Base-by-base conservation (phyloP, 768 basidiomycete genomes). In the button mushroom (Agaricus bisporus) region DNA sequence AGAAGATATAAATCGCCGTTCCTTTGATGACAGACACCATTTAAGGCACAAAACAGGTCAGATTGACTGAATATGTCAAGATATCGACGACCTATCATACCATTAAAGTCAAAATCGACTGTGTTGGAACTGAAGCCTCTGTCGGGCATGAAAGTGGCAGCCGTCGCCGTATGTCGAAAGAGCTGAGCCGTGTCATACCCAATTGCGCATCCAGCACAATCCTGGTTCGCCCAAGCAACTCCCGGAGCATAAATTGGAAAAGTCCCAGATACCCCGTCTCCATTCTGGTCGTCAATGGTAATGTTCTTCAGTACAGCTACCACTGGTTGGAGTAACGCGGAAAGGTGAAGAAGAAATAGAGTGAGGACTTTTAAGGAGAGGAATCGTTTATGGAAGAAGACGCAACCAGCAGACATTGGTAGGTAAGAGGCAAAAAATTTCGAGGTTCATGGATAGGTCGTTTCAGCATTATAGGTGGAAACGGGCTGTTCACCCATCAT, bases 1-100 rank as follows among this genome's bases (percentile, higher is more conserved):
- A 72, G 49, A 64, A 73, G n/a, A 73, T 66, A 49, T 71, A 71
- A 10, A 73, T 64, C 1, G 70, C 71, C 18, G 66, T 68, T 12
- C 72, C 72, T 74, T 18, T n/a, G n/a, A n/a, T 45, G 29, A 29
- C 39, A 35, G 8, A 41, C 12, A 41, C 36, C 29, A 35, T 17
- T 18, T 47, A 17, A n/a, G n/a, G 10, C 46, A 29, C 38, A 4
- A 11, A 28, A 22, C 39, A 26, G 20, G 28, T 22, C 41, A 28
- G 12, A 25, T n/a, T 26, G 38, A 39, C 38, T 15, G 38, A 6
- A 14, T 14, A 39, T 12, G 38, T 32, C 32, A 32, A 32, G 11
- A n/a, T 32, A 32, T 32, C 2, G 32, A 32, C 35, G n/a, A 36
- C 14, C 15, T 35, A n/a, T 47, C 59, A 6, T 22, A 63, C 66